Evolutionary conservation across 1,139 yeast species (phyloP), one percentile per base, ranked within the genome.

Genomic region (Blastobotrys aristatus): DNA sequence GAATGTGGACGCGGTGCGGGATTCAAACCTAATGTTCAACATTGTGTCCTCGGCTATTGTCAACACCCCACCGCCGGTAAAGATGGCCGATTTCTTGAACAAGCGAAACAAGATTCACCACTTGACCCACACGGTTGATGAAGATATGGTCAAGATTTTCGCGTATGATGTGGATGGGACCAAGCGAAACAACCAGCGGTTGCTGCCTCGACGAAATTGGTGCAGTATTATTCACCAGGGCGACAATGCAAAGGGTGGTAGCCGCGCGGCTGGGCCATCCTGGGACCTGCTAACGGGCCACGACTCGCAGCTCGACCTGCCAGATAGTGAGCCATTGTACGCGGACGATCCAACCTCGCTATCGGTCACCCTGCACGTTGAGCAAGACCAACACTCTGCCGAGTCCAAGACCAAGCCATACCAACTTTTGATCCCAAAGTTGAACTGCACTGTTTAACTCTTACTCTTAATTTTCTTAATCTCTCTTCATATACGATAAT

Each of bases 31-130:
- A 53, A 82, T 92, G 64, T 77, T 87, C 63, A 92, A 90, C 63
- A 79, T 92, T 31, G 82, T 87, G 43, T 82, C 94, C 17, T 85
- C 95, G 10, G 97, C 97, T 2, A 88, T 90, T 51, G 81, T 84
- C 39, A 90, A 90, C 65, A 82, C 94, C 0, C 96, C 98, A 11
- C 97, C 97, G 2, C 96, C 97, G 0, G 79, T 80, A 62, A 81
- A 83, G 14, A 84, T 90, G 84, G 95, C 95, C 0, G 69, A 72
- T 10, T 71, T 89, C 56, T 61, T 80, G 52, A 76, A 82, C 64
- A 78, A 74, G 57, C 74, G 96, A 59, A 76, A 87, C 42, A 77
- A 76, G 48, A 70, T 79, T 34, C 97, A 89, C 64, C 57, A 60
- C 42, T 83, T 79, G 56, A 82, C 77, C 57, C 63, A 61, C 35